These are phyloP conservation scores for Ophiorrhiza pumila DNA, from an alignment of 257 asterid genomes.

Conservation along the genomic window DNA sequence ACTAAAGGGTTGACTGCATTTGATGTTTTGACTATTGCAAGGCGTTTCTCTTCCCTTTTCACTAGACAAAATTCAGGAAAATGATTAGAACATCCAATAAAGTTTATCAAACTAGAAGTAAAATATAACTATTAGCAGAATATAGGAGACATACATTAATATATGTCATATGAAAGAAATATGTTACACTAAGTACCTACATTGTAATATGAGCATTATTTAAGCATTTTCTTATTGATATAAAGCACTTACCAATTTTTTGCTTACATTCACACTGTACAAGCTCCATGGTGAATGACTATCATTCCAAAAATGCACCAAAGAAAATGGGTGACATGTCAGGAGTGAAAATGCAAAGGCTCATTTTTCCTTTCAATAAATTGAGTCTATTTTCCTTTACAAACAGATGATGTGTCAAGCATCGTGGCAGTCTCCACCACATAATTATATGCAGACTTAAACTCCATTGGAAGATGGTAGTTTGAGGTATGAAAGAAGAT, in stretches of 20 bases:
- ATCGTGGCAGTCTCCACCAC: not conserved
- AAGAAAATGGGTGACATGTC: not conserved
- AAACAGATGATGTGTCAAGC: not conserved
- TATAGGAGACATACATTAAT: not conserved
- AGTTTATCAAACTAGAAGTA: not conserved
- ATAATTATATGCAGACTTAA: not conserved
- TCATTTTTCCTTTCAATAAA: not conserved
- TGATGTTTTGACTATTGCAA: slow-evolving; percentile 45
- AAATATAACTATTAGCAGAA: not conserved
- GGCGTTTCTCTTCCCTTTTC: slow-evolving; percentile 78
- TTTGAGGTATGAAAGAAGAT: not conserved
- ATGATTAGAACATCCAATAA: slow-evolving; percentile 10
- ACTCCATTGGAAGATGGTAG: not conserved
- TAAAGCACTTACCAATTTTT: not conserved
- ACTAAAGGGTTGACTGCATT: slow-evolving; percentile 44
- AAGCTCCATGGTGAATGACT: not conserved
- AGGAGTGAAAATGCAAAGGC: not conserved
- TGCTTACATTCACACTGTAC: not conserved
- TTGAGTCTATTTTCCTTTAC: not conserved
- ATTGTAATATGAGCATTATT: not conserved
- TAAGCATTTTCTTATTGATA: not conserved
- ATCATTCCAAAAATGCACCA: not conserved
- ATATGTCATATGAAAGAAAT: not conserved
- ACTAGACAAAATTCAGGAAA: slow-evolving; percentile 44
- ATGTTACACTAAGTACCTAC: not conserved